Evolutionary conservation across 768 basidiomycete species (phyloP).

Genomic region (Tulasnella sp.): DNA sequence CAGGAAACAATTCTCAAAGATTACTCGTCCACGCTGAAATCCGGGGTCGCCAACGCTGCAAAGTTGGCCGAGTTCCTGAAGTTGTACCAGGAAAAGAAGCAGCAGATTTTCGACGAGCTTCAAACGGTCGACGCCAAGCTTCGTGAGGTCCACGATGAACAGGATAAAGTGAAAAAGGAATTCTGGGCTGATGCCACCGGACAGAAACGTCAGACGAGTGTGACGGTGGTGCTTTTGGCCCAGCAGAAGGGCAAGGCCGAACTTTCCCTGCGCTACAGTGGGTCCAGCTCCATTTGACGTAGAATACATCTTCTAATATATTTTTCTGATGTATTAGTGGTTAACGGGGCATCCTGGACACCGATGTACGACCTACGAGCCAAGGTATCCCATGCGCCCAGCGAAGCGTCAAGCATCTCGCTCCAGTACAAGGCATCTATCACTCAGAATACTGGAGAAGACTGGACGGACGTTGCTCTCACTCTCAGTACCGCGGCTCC

Average conservation of each 20-base stretch:
- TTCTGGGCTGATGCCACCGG: conserved; percentile 8
- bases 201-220: conserved; percentile 9
- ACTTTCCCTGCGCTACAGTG: conserved; percentile 11
- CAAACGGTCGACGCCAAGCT: neutral
- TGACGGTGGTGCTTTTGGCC: conserved; percentile 14
- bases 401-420: neutral
- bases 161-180: conserved; percentile 5
- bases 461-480: conserved; percentile 17
- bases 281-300: neutral
- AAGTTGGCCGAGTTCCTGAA: conserved; percentile 32
- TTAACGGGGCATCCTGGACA: conserved; percentile 15
- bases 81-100: conserved; percentile 12
- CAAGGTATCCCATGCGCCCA: neutral
- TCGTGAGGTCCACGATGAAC: neutral
- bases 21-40: conserved; percentile 22
- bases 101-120: neutral
- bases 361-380: conserved; percentile 18
- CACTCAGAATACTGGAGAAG: conserved; percentile 17
- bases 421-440: conserved; percentile 18
- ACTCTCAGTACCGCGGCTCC: conserved; percentile 17
- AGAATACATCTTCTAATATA: neutral
- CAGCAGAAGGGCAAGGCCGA: conserved; percentile 13
- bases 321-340: neutral
- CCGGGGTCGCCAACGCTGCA: conserved; percentile 22
- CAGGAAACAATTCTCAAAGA: neutral